A percentile compares a stretch with the other conserved stretches of the same genome.
These are phyloP conservation scores for Teunomyces barrocoloradensis DNA, from an alignment of 805 yeast genomes.

Conservation along the genomic window DNA sequence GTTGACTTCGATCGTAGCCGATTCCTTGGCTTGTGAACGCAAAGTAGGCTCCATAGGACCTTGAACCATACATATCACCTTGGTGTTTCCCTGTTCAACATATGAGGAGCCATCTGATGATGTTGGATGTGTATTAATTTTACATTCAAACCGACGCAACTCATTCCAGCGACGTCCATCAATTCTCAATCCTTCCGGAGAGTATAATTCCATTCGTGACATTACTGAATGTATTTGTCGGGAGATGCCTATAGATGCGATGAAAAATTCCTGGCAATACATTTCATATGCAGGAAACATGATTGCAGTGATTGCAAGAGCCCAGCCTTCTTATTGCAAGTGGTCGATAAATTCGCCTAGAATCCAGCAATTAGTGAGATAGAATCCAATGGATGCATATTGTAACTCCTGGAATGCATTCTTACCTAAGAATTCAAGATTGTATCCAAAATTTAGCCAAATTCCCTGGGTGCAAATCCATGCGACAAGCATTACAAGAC, in stretches of 20 bases:
- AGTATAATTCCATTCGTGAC: constrained; percentile 70
- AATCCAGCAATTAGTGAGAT: constrained; percentile 58
- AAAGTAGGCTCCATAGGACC: constrained; percentile 86
- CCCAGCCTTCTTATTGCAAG: not conserved
- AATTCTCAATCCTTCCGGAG: constrained; percentile 90
- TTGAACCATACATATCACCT: constrained; percentile 76
- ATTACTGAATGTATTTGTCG: not conserved
- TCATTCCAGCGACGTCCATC: constrained; percentile 98
- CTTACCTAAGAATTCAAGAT: constrained; percentile 74
- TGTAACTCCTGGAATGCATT: constrained; percentile 62
- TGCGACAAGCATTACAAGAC: constrained; percentile 39
- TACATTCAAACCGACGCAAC: constrained; percentile 74
- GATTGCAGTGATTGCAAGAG: no score
- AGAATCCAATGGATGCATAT: constrained; percentile 55
- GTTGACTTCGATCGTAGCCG: constrained; percentile 60
- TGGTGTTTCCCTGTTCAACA: constrained; percentile 89
- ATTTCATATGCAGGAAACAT: no score
- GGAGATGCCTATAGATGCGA: not conserved
- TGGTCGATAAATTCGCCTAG: constrained; percentile 52
- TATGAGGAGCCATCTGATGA: constrained; percentile 91
- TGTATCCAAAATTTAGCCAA: constrained; percentile 80
- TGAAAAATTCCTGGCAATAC: constrained; percentile 1
- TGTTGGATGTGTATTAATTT: constrained; percentile 82
- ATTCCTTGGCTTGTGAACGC: constrained; percentile 49
- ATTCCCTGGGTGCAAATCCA: constrained; percentile 74